Conservation (phyloP, 1,139 yeast species). For the Pichia sp. region DNA sequence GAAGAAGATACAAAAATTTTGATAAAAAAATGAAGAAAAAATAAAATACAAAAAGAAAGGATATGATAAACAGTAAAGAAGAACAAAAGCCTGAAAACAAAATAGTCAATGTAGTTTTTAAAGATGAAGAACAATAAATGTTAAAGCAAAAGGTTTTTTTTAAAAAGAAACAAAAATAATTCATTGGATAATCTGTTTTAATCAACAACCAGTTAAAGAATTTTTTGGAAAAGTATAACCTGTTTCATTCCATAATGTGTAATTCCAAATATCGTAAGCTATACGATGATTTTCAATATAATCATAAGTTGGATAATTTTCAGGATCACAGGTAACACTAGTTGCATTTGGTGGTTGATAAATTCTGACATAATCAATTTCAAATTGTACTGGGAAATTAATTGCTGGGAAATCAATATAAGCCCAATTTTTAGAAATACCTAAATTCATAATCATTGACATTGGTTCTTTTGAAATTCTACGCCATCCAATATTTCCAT, state of each 20-base stretch:
- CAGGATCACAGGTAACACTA: slow-evolving; percentile 50
- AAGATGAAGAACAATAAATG: not conserved
- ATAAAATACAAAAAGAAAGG: not conserved
- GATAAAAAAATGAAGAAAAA: not conserved
- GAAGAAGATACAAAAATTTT: not conserved
- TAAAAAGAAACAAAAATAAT: not conserved
- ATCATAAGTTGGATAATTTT: slow-evolving; percentile 47
- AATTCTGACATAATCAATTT: slow-evolving; percentile 52
- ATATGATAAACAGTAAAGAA: not conserved
- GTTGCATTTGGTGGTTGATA: slow-evolving; percentile 46
- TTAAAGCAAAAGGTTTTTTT: not conserved
- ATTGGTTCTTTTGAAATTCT: slow-evolving; percentile 56
- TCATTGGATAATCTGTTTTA: not conserved
- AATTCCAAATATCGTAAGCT: slow-evolving; percentile 44
- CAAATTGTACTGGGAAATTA: slow-evolving; percentile 44
- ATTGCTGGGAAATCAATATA: slow-evolving; percentile 53
- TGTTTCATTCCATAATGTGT: slow-evolving; percentile 36
- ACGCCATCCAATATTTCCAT: slow-evolving; percentile 61
- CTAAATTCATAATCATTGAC: slow-evolving; percentile 52
- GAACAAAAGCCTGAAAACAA: not conserved
- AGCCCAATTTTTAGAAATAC: slow-evolving; percentile 58
- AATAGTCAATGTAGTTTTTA: not conserved
- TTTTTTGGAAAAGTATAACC: slow-evolving; percentile 34
- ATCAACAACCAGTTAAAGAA: slow-evolving; percentile 25
- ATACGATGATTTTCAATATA: slow-evolving; percentile 43